Evolutionary conservation across 2,329 filamentous ascomycete genomes (phyloP).

Genomic region (Teratosphaeriaceae sp.): DNA sequence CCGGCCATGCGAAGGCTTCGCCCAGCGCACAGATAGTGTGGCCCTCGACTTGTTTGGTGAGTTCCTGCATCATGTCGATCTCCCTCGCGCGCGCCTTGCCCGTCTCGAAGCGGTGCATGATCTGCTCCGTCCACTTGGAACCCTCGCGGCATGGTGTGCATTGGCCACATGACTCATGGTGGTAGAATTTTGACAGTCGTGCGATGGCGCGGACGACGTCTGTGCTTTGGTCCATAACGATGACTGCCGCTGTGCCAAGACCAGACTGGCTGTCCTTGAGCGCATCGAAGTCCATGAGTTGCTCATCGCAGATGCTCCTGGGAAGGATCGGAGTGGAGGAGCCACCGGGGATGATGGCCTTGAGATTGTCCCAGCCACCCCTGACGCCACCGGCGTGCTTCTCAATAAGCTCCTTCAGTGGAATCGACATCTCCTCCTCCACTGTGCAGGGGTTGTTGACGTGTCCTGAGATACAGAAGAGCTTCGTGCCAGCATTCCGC

Average conservation of each 20-base stretch:
- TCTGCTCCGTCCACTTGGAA: constrained; percentile 98
- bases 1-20: constrained; percentile 97
- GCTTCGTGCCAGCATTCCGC: constrained; percentile 94
- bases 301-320: constrained; percentile 82
- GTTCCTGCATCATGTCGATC: constrained; percentile 98
- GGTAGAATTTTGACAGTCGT: constrained; percentile 92
- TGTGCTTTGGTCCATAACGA: constrained; percentile 98
- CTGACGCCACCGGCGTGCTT: constrained; percentile 96
- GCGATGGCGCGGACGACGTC: constrained; percentile 93
- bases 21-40: constrained; percentile 98
- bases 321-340: constrained; percentile 95
- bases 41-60: constrained; percentile 98
- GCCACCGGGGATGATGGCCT: constrained; percentile 90
- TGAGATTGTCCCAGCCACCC: constrained; percentile 96
- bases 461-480: constrained; percentile 96
- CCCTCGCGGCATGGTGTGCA: constrained; percentile 99
- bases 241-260: constrained; percentile 93
- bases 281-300: constrained; percentile 98
- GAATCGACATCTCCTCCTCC: constrained; percentile 99
- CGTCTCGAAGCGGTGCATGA: constrained; percentile 94
- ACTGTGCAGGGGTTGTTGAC: constrained; percentile 98
- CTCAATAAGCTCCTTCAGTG: constrained; percentile 91
- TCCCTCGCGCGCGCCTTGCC: constrained; percentile 82
- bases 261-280: constrained; percentile 97
- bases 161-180: constrained; percentile 96